These are phyloP conservation scores for Collybia mongolica DNA, from an alignment of 768 basidiomycete genomes.

Conservation along the genomic window DNA sequence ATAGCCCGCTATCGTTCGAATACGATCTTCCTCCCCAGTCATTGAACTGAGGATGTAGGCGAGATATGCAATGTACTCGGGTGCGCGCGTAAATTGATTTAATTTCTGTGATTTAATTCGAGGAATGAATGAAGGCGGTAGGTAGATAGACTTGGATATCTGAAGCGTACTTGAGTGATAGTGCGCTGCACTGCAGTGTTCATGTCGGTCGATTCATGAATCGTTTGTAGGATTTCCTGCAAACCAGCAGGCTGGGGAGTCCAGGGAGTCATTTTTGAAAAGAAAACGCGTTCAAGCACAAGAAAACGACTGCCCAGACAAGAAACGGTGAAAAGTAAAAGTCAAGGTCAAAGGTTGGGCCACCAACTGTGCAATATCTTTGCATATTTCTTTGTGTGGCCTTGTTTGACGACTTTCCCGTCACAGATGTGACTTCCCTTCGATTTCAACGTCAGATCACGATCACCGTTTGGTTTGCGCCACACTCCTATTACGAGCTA, in stretches of 20 bases:
- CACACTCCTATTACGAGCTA: too few relatives aligned
- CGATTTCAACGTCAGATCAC: too few relatives aligned
- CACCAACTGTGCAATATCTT: constrained; percentile 16
- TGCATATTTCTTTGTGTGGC: constrained; percentile 21
- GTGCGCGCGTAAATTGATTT: constrained; percentile 80
- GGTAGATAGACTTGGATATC: constrained; percentile 16
- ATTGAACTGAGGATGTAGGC: constrained; percentile 86
- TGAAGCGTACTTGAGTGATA: constrained; percentile 73
- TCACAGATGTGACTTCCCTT: constrained; percentile 15
- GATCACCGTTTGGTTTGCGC: too few relatives aligned
- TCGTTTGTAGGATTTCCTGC: constrained; percentile 88
- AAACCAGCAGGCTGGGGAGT: constrained; percentile 81
- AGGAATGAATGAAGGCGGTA: constrained; percentile 18
- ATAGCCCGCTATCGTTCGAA: constrained; percentile 94
- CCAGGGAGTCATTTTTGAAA: constrained; percentile 70
- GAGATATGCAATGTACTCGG: constrained; percentile 95
- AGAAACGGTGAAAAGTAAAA: constrained; percentile 21
- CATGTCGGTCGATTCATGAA: constrained; percentile 86
- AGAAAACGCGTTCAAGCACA: constrained; percentile 35
- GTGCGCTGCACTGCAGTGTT: constrained; percentile 72
- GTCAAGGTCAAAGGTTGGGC: constrained; percentile 13
- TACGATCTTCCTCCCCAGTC: constrained; percentile 85
- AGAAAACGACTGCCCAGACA: constrained; percentile 18
- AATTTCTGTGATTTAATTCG: constrained; percentile 59
- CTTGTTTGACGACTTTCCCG: constrained; percentile 10